These are phyloP conservation scores for Crotalaria pallida DNA, from an alignment of 306 rosid genomes.

Conservation along the genomic window DNA sequence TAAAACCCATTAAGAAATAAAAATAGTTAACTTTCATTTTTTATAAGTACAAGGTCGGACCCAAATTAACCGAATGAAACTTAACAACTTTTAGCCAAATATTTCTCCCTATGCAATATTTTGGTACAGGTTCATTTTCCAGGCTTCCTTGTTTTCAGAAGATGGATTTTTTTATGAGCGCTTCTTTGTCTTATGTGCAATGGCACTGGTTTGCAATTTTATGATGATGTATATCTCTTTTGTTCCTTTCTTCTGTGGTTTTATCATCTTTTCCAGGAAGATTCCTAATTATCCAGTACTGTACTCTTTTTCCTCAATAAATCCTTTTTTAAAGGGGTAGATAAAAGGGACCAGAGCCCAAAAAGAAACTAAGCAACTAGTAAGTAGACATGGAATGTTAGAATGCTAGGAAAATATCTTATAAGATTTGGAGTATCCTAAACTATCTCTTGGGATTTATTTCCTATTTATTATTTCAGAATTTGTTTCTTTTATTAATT, in stretches of 20 bases:
- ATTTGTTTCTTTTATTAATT: neutral
- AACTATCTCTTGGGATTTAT: neutral
- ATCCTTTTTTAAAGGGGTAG: neutral
- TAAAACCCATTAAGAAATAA: neutral
- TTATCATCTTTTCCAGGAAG: neutral
- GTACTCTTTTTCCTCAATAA: neutral
- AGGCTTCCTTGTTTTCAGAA: neutral
- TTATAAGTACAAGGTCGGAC: neutral
- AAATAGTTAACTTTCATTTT: neutral
- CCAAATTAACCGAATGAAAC: neutral
- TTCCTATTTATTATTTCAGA: neutral
- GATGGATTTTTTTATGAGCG: neutral
- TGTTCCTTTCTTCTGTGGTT: neutral
- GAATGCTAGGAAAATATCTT: neutral
- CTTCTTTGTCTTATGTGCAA: neutral
- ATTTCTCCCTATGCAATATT: neutral
- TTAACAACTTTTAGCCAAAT: neutral
- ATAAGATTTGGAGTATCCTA: neutral
- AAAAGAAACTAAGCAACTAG: neutral
- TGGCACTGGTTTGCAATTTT: neutral
- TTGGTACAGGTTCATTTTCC: neutral
- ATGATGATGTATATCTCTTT: neutral
- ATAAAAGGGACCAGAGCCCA: neutral
- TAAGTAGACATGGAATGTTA: neutral
- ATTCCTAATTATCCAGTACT: neutral